phyloP scores from a whole-genome alignment of 345 rosid genomes.

The Iberis pinnata region DNA sequence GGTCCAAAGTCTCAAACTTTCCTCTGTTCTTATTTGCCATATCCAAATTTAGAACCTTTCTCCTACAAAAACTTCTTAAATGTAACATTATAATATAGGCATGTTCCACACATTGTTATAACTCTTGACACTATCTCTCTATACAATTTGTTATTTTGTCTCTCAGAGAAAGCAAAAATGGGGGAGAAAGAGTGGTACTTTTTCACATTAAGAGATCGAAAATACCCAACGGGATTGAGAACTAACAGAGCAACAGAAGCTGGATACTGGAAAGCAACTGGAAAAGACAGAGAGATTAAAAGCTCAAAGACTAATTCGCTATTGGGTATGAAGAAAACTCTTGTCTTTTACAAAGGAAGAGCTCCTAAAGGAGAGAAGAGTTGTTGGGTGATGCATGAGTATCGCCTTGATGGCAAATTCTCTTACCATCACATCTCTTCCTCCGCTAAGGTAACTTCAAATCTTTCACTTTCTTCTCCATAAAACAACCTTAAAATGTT shows the following conservation, averaged over 20 bases:
- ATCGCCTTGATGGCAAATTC: no score
- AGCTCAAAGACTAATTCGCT: constrained; percentile 78
- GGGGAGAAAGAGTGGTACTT: constrained; percentile 98
- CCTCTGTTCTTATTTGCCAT: no score
- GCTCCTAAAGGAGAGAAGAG: constrained; percentile 93
- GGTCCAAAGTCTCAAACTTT: no score
- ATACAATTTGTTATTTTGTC: background rate
- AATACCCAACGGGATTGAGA: constrained; percentile 87
- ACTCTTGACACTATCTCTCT: no score
- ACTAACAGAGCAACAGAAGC: constrained; percentile 92
- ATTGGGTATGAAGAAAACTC: constrained; percentile 91
- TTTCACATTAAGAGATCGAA: constrained; percentile 71
- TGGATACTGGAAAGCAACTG: no score
- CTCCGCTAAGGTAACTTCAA: constrained; percentile 51
- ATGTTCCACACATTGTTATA: no score
- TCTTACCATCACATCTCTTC: constrained; percentile 70
- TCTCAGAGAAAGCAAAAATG: constrained; percentile 89
- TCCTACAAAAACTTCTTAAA: no score
- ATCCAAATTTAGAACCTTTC: no score
- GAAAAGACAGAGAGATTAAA: constrained; percentile 79
- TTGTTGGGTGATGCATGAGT: constrained; percentile 97
- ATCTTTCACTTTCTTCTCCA: background rate
- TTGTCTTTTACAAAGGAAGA: constrained; percentile 82
- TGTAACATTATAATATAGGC: no score
- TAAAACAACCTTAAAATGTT: background rate